Evolutionary conservation across 2,329 filamentous ascomycete species (phyloP).

Genomic region (Xylaria digitata): DNA sequence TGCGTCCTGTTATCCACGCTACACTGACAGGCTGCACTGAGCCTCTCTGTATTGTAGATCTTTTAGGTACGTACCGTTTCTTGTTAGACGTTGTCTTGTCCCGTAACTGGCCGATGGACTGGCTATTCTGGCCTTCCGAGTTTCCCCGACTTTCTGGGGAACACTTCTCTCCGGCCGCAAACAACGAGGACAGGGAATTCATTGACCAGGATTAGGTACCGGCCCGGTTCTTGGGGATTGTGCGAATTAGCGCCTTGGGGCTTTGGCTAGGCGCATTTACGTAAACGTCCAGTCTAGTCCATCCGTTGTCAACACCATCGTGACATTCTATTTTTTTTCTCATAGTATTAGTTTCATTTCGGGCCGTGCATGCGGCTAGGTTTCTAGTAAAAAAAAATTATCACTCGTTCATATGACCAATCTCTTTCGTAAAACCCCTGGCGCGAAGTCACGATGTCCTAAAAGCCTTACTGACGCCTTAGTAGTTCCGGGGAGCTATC

Average conservation of each 20-base stretch:
- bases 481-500: neutral
- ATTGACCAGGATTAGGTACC: conserved; percentile 8
- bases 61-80: neutral
- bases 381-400: neutral
- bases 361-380: neutral
- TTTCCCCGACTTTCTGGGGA: conserved; percentile 41
- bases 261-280: conserved; percentile 18
- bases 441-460: conserved; percentile 17
- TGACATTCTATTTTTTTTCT: conserved; percentile 28
- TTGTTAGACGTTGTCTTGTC: conserved; percentile 6
- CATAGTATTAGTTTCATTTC: neutral
- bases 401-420: conserved; percentile 20
- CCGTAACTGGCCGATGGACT: conserved; percentile 33
- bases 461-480: neutral
- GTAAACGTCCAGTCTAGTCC: conserved; percentile 10
- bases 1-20: conserved; percentile 13
- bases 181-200: neutral
- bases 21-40: conserved; percentile 9
- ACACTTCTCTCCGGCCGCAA: conserved; percentile 2
- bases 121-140: conserved; percentile 31
- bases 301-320: conserved; percentile 21
- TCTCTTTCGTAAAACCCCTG: conserved; percentile 12
- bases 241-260: conserved; percentile 21
- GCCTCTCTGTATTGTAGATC: conserved; percentile 19
- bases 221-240: conserved; percentile 29